phyloP scores from a whole-genome alignment of 1,284 basidiomycete species.

The Coniophora puteana region DNA sequence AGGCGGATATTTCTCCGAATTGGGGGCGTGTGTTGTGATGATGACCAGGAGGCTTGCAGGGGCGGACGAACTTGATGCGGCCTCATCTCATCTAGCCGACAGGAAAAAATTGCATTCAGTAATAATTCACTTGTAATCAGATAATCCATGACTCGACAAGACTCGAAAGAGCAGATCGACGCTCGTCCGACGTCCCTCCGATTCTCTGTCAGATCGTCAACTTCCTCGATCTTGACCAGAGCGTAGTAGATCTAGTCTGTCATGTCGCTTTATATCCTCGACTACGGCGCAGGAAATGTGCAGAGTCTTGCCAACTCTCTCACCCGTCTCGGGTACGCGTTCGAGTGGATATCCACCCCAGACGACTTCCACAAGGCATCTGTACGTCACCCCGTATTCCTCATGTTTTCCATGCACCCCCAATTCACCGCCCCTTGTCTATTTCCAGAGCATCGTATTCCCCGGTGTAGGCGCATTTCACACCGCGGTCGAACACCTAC shows the following conservation, averaged over 20 bases:
- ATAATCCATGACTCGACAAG: conserved; percentile 9
- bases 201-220: too few relatives aligned
- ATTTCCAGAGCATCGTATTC: conserved; percentile 84
- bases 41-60: too few relatives aligned
- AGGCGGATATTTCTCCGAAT: too few relatives aligned
- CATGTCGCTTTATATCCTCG: conserved; percentile 84
- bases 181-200: too few relatives aligned
- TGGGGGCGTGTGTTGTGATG: too few relatives aligned
- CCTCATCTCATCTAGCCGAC: too few relatives aligned
- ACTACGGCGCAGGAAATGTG: conserved; percentile 96
- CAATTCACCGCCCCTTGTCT: conserved; percentile 15
- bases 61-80: too few relatives aligned
- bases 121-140: not conserved
- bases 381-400: conserved; percentile 49
- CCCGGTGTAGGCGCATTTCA: conserved; percentile 98
- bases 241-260: not conserved
- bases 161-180: too few relatives aligned
- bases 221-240: not conserved
- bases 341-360: conserved; percentile 87
- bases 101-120: too few relatives aligned
- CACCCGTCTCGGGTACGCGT: conserved; percentile 81
- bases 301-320: conserved; percentile 94
- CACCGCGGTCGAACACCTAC: conserved; percentile 80
- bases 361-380: conserved; percentile 87
- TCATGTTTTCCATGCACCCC: conserved; percentile 6